Conservation (phyloP, 2,329 filamentous ascomycete genomes). For the Alternaria triticina region DNA sequence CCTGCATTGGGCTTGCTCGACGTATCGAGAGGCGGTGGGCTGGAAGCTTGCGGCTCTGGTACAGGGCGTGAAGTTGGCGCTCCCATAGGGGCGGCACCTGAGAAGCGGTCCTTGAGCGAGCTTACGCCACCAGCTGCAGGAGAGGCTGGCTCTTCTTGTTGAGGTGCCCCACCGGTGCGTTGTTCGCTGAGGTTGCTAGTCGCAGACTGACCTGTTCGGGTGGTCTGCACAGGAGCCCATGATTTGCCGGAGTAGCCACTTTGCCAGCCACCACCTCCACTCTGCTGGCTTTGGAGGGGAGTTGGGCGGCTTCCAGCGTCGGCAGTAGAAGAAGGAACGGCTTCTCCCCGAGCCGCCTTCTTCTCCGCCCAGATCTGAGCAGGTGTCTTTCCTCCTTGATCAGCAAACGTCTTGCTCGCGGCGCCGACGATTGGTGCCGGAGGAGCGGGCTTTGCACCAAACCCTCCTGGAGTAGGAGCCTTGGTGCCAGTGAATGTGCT, state of each 20-base stretch:
- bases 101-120: slow-evolving; percentile 82
- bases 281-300: slow-evolving; percentile 65
- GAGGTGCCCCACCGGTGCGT: slow-evolving; percentile 64
- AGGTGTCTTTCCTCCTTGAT: slow-evolving; percentile 93
- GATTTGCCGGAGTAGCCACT: slow-evolving; percentile 89
- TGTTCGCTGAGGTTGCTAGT: slow-evolving; percentile 63
- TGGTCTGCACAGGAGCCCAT: slow-evolving; percentile 84
- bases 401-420: slow-evolving; percentile 91
- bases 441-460: slow-evolving; percentile 67
- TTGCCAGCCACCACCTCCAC: slow-evolving; percentile 80
- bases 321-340: slow-evolving; percentile 53
- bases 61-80: slow-evolving; percentile 54
- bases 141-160: slow-evolving; percentile 59
- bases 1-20: slow-evolving; percentile 71
- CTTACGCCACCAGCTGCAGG: slow-evolving; percentile 68
- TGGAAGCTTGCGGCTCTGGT: slow-evolving; percentile 52
- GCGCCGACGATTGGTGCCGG: slow-evolving; percentile 72
- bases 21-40: slow-evolving; percentile 69
- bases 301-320: slow-evolving; percentile 28
- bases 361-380: slow-evolving; percentile 98
- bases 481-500: slow-evolving; percentile 85
- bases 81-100: slow-evolving; percentile 68
- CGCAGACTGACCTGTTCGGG: slow-evolving; percentile 69
- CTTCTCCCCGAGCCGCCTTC: slow-evolving; percentile 79
- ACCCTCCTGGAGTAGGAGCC: slow-evolving; percentile 76